phyloP scores from a whole-genome alignment of 331 rosid genomes.

The Arachis monticola region DNA sequence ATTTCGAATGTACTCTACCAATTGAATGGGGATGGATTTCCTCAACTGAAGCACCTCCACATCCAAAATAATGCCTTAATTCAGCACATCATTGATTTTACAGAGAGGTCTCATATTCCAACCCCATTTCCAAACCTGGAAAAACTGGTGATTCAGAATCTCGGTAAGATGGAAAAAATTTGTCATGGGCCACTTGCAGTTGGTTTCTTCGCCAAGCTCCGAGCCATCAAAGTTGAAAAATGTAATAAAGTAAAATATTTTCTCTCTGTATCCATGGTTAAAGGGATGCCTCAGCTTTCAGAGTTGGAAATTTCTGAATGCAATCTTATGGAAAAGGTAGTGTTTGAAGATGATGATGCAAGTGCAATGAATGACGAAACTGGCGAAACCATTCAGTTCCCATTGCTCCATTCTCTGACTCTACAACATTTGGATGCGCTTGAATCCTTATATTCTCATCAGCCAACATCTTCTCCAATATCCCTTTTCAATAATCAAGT shows the following conservation, averaged over 20 bases:
- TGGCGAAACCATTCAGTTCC: neutral
- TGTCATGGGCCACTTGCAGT: neutral
- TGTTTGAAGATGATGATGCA: neutral
- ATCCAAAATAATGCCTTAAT: neutral
- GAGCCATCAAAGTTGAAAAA: neutral
- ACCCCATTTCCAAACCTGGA: neutral
- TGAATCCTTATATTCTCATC: neutral
- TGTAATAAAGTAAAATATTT: neutral
- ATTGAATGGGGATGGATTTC: slow-evolving; percentile 6
- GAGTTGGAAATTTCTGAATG: neutral
- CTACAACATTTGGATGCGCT: neutral
- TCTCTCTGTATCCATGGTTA: neutral
- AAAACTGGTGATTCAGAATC: neutral
- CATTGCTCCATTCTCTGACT: neutral
- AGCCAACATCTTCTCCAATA: neutral
- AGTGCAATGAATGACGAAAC: neutral
- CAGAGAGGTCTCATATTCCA: neutral
- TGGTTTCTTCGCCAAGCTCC: neutral
- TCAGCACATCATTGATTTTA: neutral
- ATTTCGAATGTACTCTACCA: neutral
- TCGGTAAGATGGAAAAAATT: neutral
- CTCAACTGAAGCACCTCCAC: neutral
- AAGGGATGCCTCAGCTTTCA: neutral
- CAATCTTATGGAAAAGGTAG: neutral
- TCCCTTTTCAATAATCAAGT: neutral